Evolutionary conservation across 1,139 yeast species (phyloP), one percentile per base, ranked within the genome.

Genomic region (Pichia sp.): DNA sequence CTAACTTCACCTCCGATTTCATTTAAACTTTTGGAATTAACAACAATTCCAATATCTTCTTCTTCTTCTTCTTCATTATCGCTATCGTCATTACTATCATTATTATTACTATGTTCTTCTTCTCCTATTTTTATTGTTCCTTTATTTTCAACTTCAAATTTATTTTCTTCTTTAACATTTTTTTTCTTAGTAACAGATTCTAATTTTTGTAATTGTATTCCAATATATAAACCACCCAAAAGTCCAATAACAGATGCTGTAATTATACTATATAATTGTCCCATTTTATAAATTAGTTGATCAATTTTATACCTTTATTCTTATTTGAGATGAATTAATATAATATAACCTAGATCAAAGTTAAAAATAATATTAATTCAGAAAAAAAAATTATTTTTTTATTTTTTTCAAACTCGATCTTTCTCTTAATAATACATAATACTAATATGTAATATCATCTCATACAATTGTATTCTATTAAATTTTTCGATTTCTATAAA

Each of bases 1-100:
- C 89, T 74, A 40, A 86, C 90, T 64, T 86, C 95, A 4, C 87
- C 92, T 2, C 81, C 86, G 26, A 81, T 69, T 27, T 73, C 78
- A 58, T 83, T 83, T 53, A 84, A 67, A 3, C 76, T 66, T 0
- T 68, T 65, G 1, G 88, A 81, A 56, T 83, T 76, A 43, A 83
- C 73, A 10, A 34, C 6, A 2, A 50, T 45, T 4, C 50, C 50
- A 26, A 34, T 34, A 49, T 45, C 47, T 42, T 72, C 66, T 7
- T 76, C 83, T 39, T 77, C 79, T 39, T 77, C 82, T 6, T 72
- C 76, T 1, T 70, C 70, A 10, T 68, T 74, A 7, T 69, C 53
- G 18, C 50, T 48, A 2, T 43, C 48, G 1, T 42, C 44, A 30
- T 53, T 58, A 28, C 50, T 57, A 35, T 53, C 59, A 28, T 51